Evolutionary conservation across 805 yeast genomes (phyloP), one percentile per base, ranked within the genome.

Genomic region (Sugiyamaella boreocaroliniensis): DNA sequence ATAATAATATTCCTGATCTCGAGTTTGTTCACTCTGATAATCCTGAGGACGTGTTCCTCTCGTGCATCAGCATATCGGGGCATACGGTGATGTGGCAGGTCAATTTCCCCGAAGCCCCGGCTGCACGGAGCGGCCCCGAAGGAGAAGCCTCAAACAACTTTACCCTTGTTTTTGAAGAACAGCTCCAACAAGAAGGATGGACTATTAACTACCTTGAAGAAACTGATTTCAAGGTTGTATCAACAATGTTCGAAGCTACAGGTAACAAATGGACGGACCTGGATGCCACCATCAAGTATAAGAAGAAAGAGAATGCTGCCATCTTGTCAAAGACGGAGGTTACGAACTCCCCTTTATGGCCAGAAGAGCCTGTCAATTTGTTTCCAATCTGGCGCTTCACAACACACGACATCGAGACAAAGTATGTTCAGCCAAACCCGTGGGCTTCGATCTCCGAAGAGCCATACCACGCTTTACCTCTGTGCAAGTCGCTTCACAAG

Each of bases 1-100:
- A 72, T 7, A 82, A 80, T 58, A 83, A 84, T 59, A 72, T 83
- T 10, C 80, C 89, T 0, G 79, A 74, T 51, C 76, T 80, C 1
- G 63, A 75, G 20, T 71, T 81, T 47, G 55, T 74, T 15, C 56
- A 54, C 41, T 59, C 57, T 41, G 50, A 55, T 16, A 19, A 44
- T 4, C 19, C 20, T 8, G 47, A 49, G 56, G 70, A 9, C 70
- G 70, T 46, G 67, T 68, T 32, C 37, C n/a, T 32, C 2, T 60
- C 76, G 45, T 72, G 73, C 48, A 73, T 72, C 0, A 74, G 80
- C 0, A 79, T 82, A 3, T 69, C 75, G 1, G 78, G 78, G 1
- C 67, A 68, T 40, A 55, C 64, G 12, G 58, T 59, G 14, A 20
- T 58, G 16, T 58, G 62, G 61, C 56, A 58, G 52, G 51, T 57